phyloP scores from a whole-genome alignment of 352 stramenopile genomes.

The Phytophthora quininea region DNA sequence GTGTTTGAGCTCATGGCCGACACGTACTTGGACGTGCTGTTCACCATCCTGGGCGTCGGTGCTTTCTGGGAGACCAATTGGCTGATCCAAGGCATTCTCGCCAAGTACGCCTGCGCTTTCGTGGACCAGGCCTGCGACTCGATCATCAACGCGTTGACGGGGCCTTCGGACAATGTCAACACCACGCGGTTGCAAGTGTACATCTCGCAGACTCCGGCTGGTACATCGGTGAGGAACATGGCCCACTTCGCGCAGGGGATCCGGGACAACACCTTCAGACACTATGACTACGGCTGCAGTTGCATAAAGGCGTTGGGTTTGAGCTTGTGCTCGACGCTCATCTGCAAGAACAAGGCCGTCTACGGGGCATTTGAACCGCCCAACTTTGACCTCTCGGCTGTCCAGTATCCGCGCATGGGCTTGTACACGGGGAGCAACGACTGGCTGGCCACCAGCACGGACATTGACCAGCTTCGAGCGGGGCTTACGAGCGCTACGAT shows the following conservation, averaged over 20 bases:
- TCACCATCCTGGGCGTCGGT: slow-evolving; percentile 47
- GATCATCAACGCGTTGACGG: slow-evolving; percentile 62
- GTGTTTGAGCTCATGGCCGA: slow-evolving; percentile 50
- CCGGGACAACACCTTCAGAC: slow-evolving; percentile 59
- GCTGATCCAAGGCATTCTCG: slow-evolving; percentile 60
- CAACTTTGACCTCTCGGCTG: slow-evolving; percentile 42
- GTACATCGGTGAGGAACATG: slow-evolving; percentile 71
- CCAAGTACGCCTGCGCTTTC: slow-evolving; percentile 59
- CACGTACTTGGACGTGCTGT: slow-evolving; percentile 51
- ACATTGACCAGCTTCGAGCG: slow-evolving; percentile 54
- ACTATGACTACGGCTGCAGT: slow-evolving; percentile 67
- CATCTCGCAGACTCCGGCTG: slow-evolving; percentile 61
- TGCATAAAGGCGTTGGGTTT: slow-evolving; percentile 45
- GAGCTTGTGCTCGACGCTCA: slow-evolving; percentile 40
- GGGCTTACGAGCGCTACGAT: slow-evolving; percentile 52
- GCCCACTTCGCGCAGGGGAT: slow-evolving; percentile 68
- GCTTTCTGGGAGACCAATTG: slow-evolving; percentile 54
- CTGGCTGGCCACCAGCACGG: slow-evolving; percentile 50
- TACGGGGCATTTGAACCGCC: slow-evolving; percentile 60
- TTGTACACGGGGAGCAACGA: slow-evolving; percentile 61
- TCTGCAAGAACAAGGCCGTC: slow-evolving; percentile 64
- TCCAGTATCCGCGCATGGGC: slow-evolving; percentile 57
- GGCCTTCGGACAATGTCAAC: slow-evolving; percentile 62
- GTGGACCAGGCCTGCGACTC: slow-evolving; percentile 50
- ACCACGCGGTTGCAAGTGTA: slow-evolving; percentile 66